Evolutionary conservation across 2,329 filamentous ascomycete species (phyloP), one percentile per base, ranked within the genome.

Genomic region (Didymella glomerata): DNA sequence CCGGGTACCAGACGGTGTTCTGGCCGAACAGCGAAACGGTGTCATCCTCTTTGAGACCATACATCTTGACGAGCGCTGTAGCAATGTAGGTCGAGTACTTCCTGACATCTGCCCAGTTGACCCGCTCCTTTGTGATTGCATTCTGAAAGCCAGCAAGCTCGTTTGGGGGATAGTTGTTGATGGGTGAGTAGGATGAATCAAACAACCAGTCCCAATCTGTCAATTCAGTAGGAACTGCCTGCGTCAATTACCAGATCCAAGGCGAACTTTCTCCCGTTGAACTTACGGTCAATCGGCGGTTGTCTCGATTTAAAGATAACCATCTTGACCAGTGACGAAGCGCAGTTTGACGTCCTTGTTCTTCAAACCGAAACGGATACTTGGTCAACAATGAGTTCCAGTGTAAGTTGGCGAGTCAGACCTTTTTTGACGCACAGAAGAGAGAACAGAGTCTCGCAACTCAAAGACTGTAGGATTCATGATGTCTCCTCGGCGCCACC

Each of bases 1-100:
- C 83, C 0, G 87, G 87, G 66, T 89, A 89, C 86, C 86, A 89
- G 52, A 90, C 84, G 10, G 84, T 87, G 67, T 90, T 90, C 22
- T 84, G 84, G 51, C 82, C 83, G 75, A 89, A 90, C 2, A 90
- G 76, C 0, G 85, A 81, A 1, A 89, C 82, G 0, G 85, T 86
- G 5, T 90, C 80, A 1, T 83, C 84, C 16, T 80, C 68, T 41
- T 81, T 66, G 28, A 90, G 77, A 2, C 82, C 83, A 75, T 86
- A 84, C 14, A 82, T 80, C 59, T 80, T 83, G 8, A 83, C 81
- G 13, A 90, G 77, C 0, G 85, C 85, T 0, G 87, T 89, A 0
- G 86, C 88, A 13, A 90, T 79, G 59, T 84, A 80, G 0, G 82
- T 88, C 0, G 86, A 82, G 48, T 83, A 81, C 4, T 80, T 76